These are phyloP conservation scores for Cinnamomum chago DNA, from an alignment of 164 flowering plant genomes.

Conservation along the genomic window DNA sequence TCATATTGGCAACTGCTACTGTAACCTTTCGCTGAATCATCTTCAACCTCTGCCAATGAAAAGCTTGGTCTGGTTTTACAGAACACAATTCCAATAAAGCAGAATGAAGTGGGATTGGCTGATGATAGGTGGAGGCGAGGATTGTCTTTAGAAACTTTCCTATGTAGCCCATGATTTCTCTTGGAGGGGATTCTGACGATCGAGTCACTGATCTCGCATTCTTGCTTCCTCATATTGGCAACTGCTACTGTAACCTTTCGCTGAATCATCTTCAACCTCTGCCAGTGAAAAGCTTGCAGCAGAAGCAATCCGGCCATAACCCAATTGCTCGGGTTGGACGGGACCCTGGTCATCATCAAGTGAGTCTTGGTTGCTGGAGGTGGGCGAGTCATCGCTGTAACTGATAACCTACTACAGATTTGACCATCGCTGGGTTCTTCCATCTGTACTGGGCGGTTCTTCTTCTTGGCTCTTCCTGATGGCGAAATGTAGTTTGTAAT, in stretches of 20 bases:
- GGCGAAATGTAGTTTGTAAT: conserved; percentile 7
- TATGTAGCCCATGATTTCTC: too few relatives aligned
- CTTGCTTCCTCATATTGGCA: neutral
- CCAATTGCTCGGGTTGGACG: neutral
- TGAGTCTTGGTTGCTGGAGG: conserved; percentile 12
- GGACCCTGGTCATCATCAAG: neutral
- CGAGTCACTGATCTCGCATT: too few relatives aligned
- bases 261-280: neutral
- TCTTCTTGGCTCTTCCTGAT: conserved; percentile 9
- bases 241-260: neutral
- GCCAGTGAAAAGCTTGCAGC: neutral
- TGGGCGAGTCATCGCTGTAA: conserved; percentile 18
- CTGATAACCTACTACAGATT: neutral
- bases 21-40: neutral
- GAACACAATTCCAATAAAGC: too few relatives aligned
- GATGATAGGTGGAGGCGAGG: too few relatives aligned
- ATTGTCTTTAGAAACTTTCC: too few relatives aligned
- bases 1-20: neutral
- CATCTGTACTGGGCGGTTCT: conserved; percentile 4
- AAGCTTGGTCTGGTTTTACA: too few relatives aligned
- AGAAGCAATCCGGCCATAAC: conserved; percentile 1
- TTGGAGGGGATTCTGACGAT: too few relatives aligned
- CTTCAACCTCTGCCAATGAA: neutral
- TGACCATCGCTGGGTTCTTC: conserved; percentile 6
- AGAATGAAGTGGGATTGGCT: too few relatives aligned